Conservation (phyloP, 2,329 filamentous ascomycete species). For the Metarhizium robertsii region DNA sequence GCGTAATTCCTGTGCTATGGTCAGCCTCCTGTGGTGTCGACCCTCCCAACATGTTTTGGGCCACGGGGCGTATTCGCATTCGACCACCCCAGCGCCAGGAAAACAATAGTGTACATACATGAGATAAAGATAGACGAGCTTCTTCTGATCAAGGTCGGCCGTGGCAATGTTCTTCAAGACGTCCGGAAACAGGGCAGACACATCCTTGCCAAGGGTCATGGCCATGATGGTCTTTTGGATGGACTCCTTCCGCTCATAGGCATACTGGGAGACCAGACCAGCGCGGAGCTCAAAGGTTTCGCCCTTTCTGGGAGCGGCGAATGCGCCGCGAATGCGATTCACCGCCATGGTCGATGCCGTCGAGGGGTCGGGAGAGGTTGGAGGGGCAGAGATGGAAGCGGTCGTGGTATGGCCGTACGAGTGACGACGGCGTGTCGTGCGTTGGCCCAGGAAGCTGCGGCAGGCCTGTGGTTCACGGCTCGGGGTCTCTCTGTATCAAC, state of each 20-base stretch:
- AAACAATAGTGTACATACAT: slow-evolving; percentile 49
- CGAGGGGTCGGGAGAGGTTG: slow-evolving; percentile 3
- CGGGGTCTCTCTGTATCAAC: neutral
- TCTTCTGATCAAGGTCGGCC: slow-evolving; percentile 92
- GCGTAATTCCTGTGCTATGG: slow-evolving; percentile 75
- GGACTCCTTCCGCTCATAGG: slow-evolving; percentile 96
- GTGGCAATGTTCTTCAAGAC: slow-evolving; percentile 99
- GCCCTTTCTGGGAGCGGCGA: slow-evolving; percentile 87
- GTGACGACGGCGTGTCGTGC: neutral
- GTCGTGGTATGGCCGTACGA: slow-evolving; percentile 1
- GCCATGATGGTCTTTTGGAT: slow-evolving; percentile 99
- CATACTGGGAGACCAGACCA: slow-evolving; percentile 95
- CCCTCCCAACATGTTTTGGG: neutral
- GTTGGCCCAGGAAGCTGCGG: neutral
- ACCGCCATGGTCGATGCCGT: slow-evolving; percentile 64
- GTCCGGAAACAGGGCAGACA: slow-evolving; percentile 92
- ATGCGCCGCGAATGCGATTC: slow-evolving; percentile 90
- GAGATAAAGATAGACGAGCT: slow-evolving; percentile 95
- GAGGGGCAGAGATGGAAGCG: slow-evolving; percentile 15
- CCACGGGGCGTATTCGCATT: neutral
- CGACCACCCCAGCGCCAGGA: neutral
- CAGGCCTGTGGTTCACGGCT: neutral
- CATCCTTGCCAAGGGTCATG: slow-evolving; percentile 98
- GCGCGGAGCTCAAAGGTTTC: slow-evolving; percentile 97
- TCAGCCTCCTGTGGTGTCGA: neutral